Percentiles rank a stretch among this genome's conserved stretches.
phyloP scores from a whole-genome alignment of 1,284 basidiomycete species.

The Malassezia sympodialis region DNA sequence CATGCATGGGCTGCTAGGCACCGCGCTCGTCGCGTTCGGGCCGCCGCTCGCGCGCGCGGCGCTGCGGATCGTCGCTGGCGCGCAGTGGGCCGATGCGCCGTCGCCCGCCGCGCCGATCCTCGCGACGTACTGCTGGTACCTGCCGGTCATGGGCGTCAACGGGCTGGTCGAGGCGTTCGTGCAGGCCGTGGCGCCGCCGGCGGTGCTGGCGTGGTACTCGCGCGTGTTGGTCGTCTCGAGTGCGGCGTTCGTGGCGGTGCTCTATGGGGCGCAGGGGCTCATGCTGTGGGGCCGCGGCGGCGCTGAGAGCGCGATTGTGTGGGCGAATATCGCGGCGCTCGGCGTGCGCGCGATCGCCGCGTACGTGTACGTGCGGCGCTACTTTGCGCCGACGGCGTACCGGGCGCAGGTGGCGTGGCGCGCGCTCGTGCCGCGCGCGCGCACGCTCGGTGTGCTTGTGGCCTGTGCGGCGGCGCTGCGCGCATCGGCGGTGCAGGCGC shows the following conservation, averaged over 20 bases:
- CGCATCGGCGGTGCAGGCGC: background rate
- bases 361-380: background rate
- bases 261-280: conserved; percentile 3
- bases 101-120: conserved; percentile 35
- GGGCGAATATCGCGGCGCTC: conserved; percentile 5
- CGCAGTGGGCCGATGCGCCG: conserved; percentile 25
- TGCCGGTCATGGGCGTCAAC: conserved; percentile 43
- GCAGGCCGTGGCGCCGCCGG: conserved; percentile 24
- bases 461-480: background rate
- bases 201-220: conserved; percentile 26
- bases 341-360: conserved; percentile 8
- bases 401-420: background rate
- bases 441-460: background rate
- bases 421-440: background rate
- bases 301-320: conserved; percentile 6
- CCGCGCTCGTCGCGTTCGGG: conserved; percentile 26
- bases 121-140: conserved; percentile 31
- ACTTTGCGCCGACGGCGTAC: background rate
- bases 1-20: conserved; percentile 26
- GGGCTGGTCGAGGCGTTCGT: conserved; percentile 43
- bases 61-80: conserved; percentile 35
- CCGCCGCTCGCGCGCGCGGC: conserved; percentile 27
- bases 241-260: conserved; percentile 21
- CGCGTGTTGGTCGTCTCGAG: conserved; percentile 27
- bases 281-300: background rate